phyloP scores from a whole-genome alignment of 192 early-diverging fungal species.

The Rhizophagus clarus region DNA sequence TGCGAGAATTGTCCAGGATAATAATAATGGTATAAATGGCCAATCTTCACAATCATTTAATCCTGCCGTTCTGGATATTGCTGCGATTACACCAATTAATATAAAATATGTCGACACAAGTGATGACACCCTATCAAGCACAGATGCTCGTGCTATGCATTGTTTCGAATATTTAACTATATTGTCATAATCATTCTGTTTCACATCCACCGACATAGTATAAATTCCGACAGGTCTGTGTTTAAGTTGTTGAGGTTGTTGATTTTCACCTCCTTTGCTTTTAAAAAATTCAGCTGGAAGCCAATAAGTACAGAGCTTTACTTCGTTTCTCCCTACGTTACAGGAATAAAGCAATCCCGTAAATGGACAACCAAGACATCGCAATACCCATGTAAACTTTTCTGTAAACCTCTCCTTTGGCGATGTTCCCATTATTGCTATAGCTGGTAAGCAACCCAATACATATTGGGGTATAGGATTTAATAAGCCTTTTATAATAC shows the following conservation, averaged over 20 bases:
- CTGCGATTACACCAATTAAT: not conserved
- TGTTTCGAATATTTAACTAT: too few relatives aligned
- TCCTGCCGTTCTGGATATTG: not conserved
- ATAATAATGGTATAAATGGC: not conserved
- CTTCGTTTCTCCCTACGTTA: not conserved
- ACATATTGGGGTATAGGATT: slow-evolving; percentile 15
- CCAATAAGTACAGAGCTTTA: not conserved
- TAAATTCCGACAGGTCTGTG: not conserved
- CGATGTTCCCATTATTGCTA: not conserved
- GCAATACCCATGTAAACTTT: not conserved
- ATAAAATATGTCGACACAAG: slow-evolving; percentile 4
- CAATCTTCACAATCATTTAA: not conserved
- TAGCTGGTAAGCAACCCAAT: not conserved
- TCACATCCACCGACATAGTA: not conserved
- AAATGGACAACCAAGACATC: slow-evolving; percentile 9
- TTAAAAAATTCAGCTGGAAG: not conserved
- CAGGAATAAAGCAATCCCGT: not conserved
- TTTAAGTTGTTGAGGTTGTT: too few relatives aligned
- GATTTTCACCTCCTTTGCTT: too few relatives aligned
- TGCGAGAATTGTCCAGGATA: not conserved
- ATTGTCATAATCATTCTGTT: not conserved
- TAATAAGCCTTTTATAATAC: not conserved
- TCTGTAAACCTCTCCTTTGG: not conserved
- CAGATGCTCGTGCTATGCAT: slow-evolving; percentile 8
- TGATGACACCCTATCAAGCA: not conserved